Evolutionary conservation across 2,329 filamentous ascomycete species (phyloP).

Genomic region (Capronia epimyces): DNA sequence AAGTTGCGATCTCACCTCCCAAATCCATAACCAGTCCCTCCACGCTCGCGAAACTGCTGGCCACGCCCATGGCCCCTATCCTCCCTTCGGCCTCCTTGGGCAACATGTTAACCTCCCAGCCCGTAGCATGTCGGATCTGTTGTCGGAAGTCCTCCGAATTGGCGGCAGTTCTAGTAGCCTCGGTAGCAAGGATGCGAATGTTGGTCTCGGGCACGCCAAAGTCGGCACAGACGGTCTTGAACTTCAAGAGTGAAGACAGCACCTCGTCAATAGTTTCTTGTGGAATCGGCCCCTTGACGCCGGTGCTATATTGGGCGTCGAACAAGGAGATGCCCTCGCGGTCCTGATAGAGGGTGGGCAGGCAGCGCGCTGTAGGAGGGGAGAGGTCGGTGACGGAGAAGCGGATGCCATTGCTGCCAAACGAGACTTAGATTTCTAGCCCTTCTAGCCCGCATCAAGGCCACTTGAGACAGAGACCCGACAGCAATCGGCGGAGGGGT

Average conservation of each 20-base stretch:
- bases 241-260: slow-evolving; percentile 60
- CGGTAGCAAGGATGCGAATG: slow-evolving; percentile 75
- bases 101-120: slow-evolving; percentile 65
- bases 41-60: slow-evolving; percentile 66
- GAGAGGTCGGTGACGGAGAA: slow-evolving; percentile 84
- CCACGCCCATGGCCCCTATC: slow-evolving; percentile 76
- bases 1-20: slow-evolving; percentile 42
- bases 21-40: slow-evolving; percentile 80
- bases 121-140: slow-evolving; percentile 58
- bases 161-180: slow-evolving; percentile 74
- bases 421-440: background rate
- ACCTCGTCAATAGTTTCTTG: slow-evolving; percentile 60
- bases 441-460: background rate
- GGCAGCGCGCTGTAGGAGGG: slow-evolving; percentile 62
- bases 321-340: slow-evolving; percentile 79
- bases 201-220: slow-evolving; percentile 61
- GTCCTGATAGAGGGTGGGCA: slow-evolving; percentile 72
- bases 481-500: background rate
- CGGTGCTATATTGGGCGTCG: slow-evolving; percentile 57
- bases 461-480: background rate
- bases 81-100: slow-evolving; percentile 75
- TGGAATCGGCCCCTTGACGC: slow-evolving; percentile 50
- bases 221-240: slow-evolving; percentile 63
- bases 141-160: slow-evolving; percentile 68
- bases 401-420: slow-evolving; percentile 72